These are phyloP conservation scores for Melampsora abietis-canadensis DNA, from an alignment of 1,284 basidiomycete species.

Conservation along the genomic window DNA sequence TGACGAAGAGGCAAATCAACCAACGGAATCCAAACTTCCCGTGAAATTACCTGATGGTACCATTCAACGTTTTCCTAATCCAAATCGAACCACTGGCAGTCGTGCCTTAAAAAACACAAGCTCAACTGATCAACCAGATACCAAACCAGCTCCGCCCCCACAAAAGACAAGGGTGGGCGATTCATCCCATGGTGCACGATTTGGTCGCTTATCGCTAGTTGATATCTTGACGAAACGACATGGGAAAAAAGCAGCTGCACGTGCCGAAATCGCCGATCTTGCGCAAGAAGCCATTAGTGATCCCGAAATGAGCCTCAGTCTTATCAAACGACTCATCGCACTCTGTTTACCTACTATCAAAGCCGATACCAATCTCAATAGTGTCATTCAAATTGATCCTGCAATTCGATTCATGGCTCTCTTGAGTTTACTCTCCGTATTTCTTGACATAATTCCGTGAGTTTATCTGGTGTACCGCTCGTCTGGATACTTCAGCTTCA, in stretches of 20 bases:
- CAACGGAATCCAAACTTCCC: constrained; percentile 45
- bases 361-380: constrained; percentile 58
- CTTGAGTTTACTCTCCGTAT: constrained; percentile 86
- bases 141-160: neutral
- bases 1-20: constrained; percentile 45
- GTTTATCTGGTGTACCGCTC: neutral
- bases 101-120: constrained; percentile 12
- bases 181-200: constrained; percentile 31
- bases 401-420: constrained; percentile 83
- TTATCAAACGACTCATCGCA: constrained; percentile 34
- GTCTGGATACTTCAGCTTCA: too few relatives aligned
- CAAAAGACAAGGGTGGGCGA: neutral
- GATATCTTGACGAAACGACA: constrained; percentile 43
- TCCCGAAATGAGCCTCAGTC: constrained; percentile 43
- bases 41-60: constrained; percentile 41
- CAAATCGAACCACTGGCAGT: neutral
- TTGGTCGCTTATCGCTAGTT: constrained; percentile 26
- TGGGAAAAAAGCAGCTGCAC: constrained; percentile 47
- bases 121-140: neutral
- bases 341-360: constrained; percentile 40
- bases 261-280: constrained; percentile 47
- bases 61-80: constrained; percentile 46
- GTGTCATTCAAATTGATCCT: constrained; percentile 67
- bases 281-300: constrained; percentile 45
- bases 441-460: constrained; percentile 91